Evolutionary conservation across 2,329 filamentous ascomycete species (phyloP).

Genomic region (Aspergillus quadricinctus): DNA sequence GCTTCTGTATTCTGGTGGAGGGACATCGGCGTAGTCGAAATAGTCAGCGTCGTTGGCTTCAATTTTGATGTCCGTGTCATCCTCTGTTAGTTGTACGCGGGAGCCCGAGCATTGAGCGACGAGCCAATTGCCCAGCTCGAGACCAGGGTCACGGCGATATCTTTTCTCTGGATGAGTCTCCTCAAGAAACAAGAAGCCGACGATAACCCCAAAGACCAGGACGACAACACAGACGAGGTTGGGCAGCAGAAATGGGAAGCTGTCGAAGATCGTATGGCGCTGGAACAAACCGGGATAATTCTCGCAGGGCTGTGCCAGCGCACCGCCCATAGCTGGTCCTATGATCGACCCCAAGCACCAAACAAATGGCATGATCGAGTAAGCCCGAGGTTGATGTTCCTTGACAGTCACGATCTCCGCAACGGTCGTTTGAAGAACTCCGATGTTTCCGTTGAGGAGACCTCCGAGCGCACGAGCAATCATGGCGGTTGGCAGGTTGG

Average conservation of each 20-base stretch:
- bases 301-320: slow-evolving; percentile 78
- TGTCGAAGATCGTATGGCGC: slow-evolving; percentile 72
- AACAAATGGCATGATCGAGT: slow-evolving; percentile 95
- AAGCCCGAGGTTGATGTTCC: slow-evolving; percentile 89
- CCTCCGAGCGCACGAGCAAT: slow-evolving; percentile 85
- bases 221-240: slow-evolving; percentile 86
- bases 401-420: slow-evolving; percentile 90
- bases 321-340: slow-evolving; percentile 85
- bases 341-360: slow-evolving; percentile 97
- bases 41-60: slow-evolving; percentile 35
- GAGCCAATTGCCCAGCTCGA: slow-evolving; percentile 72
- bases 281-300: slow-evolving; percentile 73
- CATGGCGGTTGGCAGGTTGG: slow-evolving; percentile 74
- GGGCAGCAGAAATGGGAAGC: slow-evolving; percentile 83
- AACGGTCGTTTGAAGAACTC: slow-evolving; percentile 90
- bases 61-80: slow-evolving; percentile 46
- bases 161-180: slow-evolving; percentile 88
- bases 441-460: slow-evolving; percentile 92
- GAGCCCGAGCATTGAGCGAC: slow-evolving; percentile 32
- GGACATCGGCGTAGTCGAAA: slow-evolving; percentile 59
- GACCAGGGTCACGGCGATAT: slow-evolving; percentile 67
- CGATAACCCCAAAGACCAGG: slow-evolving; percentile 67
- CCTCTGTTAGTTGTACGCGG: slow-evolving; percentile 24
- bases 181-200: slow-evolving; percentile 83
- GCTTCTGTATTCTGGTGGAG: slow-evolving; percentile 64